phyloP scores from a whole-genome alignment of 768 basidiomycete genomes.

The Boletales sp. region DNA sequence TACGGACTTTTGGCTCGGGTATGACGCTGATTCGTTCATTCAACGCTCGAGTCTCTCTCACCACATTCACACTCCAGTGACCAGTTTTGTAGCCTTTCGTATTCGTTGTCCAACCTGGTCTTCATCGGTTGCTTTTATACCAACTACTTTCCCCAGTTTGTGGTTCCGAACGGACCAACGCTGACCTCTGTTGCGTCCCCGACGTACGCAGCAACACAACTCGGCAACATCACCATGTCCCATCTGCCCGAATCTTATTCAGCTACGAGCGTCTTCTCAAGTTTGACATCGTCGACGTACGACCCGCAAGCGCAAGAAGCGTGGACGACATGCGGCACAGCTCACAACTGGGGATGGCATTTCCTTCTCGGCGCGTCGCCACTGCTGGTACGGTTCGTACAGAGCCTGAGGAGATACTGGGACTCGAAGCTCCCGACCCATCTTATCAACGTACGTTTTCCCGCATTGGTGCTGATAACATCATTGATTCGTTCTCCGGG shows the following conservation, averaged over 20 bases:
- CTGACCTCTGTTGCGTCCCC: no score
- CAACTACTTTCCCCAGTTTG: neutral
- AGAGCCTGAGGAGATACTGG: slow-evolving; percentile 81
- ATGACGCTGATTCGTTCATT: slow-evolving; percentile 14
- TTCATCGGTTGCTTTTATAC: slow-evolving; percentile 73
- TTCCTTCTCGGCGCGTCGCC: slow-evolving; percentile 63
- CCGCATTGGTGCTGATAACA: neutral
- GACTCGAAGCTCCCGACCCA: slow-evolving; percentile 76
- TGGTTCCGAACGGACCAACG: no score
- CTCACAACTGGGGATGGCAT: slow-evolving; percentile 55
- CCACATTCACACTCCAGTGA: slow-evolving; percentile 44
- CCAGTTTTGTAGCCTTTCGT: slow-evolving; percentile 75
- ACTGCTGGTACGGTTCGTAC: slow-evolving; percentile 71
- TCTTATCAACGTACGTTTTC: slow-evolving; percentile 68
- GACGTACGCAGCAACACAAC: neutral
- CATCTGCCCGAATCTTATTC: neutral
- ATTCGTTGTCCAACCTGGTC: slow-evolving; percentile 67
- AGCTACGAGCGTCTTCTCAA: neutral
- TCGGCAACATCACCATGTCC: neutral
- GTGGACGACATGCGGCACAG: slow-evolving; percentile 39
- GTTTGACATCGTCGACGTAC: slow-evolving; percentile 7
- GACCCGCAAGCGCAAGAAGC: slow-evolving; percentile 38
- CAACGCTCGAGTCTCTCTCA: neutral
- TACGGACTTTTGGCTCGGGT: slow-evolving; percentile 88
- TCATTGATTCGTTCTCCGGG: neutral